Evolutionary conservation across 139 green algal species (phyloP).

Genomic region (Chlorella sp.): DNA sequence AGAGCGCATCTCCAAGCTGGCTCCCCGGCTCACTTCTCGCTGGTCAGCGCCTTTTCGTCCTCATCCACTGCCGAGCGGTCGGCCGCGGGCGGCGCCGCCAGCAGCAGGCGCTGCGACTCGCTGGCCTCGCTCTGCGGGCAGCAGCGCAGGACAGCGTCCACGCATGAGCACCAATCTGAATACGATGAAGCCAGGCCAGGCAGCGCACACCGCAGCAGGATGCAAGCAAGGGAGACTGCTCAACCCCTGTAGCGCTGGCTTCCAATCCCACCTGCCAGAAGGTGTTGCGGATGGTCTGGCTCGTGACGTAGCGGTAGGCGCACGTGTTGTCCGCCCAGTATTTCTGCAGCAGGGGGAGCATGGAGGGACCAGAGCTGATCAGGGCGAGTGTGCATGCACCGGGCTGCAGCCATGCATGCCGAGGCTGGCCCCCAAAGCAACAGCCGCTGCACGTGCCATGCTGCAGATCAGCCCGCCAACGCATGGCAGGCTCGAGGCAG

Average conservation of each 20-base stretch:
- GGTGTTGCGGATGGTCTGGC: constrained; percentile 25
- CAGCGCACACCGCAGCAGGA: no score
- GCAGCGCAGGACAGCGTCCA: no score
- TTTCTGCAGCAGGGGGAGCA: constrained; percentile 49
- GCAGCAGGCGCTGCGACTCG: constrained; percentile 19
- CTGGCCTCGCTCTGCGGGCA: constrained; percentile 2
- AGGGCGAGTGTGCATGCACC: no score
- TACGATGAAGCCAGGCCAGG: no score
- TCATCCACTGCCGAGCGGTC: background rate
- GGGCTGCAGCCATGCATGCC: no score
- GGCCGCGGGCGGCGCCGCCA: background rate
- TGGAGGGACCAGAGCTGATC: constrained; percentile 49
- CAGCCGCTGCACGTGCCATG: no score
- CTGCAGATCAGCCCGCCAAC: no score
- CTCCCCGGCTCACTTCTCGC: constrained; percentile 8
- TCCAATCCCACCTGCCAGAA: constrained; percentile 25
- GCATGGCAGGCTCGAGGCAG: no score
- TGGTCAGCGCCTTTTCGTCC: constrained; percentile 8
- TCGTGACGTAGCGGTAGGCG: constrained; percentile 39
- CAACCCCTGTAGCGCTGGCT: no score
- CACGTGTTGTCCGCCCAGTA: constrained; percentile 22
- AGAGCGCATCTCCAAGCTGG: background rate
- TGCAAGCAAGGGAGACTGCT: no score
- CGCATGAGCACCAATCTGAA: no score
- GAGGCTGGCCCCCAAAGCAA: no score